A percentile compares a stretch with the other conserved stretches of the same genome.
Evolutionary conservation across 768 basidiomycete genomes (phyloP).

Genomic region (Mycena capillaripes): DNA sequence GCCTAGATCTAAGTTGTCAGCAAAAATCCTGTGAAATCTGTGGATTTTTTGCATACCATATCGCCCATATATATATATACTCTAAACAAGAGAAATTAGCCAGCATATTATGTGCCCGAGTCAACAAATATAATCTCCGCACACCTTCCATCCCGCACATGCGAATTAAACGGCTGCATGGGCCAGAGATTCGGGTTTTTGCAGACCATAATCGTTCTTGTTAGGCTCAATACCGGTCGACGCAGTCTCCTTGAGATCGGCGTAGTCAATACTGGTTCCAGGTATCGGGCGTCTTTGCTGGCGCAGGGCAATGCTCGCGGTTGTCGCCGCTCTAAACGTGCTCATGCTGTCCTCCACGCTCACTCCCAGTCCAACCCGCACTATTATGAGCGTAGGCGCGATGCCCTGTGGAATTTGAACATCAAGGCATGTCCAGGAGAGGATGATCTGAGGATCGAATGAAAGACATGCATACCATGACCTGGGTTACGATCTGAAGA

Average conservation of each 20-base stretch:
- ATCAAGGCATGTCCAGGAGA: no score
- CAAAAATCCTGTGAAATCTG: no score
- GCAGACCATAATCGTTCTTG: not conserved
- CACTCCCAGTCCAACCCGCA: slow-evolving; percentile 46
- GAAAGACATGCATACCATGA: no score
- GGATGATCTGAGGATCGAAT: not conserved
- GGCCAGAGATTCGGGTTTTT: not conserved
- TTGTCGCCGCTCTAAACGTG: not conserved
- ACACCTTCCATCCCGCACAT: not conserved
- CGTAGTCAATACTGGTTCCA: not conserved
- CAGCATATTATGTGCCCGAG: not conserved
- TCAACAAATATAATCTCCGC: not conserved
- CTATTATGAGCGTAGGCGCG: slow-evolving; percentile 48
- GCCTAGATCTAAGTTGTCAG: no score
- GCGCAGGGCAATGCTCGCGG: not conserved
- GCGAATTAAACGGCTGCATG: not conserved
- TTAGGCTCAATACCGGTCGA: not conserved
- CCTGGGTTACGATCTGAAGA: no score
- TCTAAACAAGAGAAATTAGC: no score
- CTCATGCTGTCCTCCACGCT: slow-evolving; percentile 11
- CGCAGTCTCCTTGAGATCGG: slow-evolving; percentile 2
- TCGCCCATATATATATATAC: no score
- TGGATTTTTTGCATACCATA: no score
- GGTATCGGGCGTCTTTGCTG: not conserved
- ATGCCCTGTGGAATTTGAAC: slow-evolving; percentile 40